These are phyloP conservation scores for Dendrobium nobile DNA, from an alignment of 106 monocot species.

Conservation along the genomic window DNA sequence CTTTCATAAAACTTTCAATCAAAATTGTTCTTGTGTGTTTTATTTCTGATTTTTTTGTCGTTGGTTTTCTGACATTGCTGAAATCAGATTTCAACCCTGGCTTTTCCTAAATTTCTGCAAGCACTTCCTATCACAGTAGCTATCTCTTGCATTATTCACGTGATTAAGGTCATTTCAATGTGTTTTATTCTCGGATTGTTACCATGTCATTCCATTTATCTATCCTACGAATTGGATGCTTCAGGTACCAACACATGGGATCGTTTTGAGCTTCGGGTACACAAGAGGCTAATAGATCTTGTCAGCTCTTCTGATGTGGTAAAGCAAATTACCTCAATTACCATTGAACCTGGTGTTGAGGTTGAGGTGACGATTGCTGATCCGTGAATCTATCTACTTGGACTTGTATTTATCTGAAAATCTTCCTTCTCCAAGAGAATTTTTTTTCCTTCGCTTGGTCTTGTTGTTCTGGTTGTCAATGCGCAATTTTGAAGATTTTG, in stretches of 20 bases:
- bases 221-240: neutral
- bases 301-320: slow-evolving; percentile 66
- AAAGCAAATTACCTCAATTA: slow-evolving; percentile 76
- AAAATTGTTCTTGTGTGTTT: too few relatives aligned
- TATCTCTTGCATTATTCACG: too few relatives aligned
- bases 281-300: slow-evolving; percentile 75
- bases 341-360: slow-evolving; percentile 77
- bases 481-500: neutral
- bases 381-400: slow-evolving; percentile 16
- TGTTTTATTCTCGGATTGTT: neutral
- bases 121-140: too few relatives aligned
- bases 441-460: neutral
- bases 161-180: neutral
- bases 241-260: slow-evolving; percentile 85
- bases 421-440: neutral
- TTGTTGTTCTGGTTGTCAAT: neutral
- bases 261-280: slow-evolving; percentile 66
- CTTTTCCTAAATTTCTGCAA: too few relatives aligned
- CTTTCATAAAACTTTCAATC: too few relatives aligned
- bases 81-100: too few relatives aligned
- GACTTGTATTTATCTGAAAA: neutral
- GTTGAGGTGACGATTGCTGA: slow-evolving; percentile 75
- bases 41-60: too few relatives aligned
- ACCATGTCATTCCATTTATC: neutral
- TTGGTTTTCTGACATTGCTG: too few relatives aligned